phyloP scores from a whole-genome alignment of 495 filamentous ascomycete genomes.

The Barbatosphaeria neglecta region DNA sequence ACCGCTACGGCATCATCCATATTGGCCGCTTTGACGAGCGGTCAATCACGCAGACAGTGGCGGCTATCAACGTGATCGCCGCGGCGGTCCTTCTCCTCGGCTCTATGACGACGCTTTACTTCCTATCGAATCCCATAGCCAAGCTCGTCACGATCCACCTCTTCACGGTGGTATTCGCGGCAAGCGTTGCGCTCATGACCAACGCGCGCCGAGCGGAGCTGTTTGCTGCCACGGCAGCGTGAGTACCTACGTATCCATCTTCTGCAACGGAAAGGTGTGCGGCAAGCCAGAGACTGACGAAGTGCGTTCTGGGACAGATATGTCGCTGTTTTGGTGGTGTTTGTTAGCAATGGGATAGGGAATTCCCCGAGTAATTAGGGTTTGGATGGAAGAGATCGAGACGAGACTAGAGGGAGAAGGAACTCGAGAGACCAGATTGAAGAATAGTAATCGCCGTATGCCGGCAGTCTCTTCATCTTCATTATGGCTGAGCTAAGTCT shows the following conservation, averaged over 20 bases:
- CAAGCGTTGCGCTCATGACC: constrained; percentile 5
- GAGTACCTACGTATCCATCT: not conserved
- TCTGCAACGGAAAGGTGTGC: not conserved
- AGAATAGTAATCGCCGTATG: no score
- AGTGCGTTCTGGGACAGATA: not conserved
- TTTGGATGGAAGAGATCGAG: no score
- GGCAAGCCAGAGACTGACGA: no score
- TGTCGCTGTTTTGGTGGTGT: constrained; percentile 1
- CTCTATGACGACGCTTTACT: constrained; percentile 5
- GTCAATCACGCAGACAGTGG: not conserved
- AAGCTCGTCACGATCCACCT: constrained; percentile 4
- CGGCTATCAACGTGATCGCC: constrained; percentile 1
- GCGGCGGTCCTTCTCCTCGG: constrained; percentile 6
- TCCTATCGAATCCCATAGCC: not conserved
- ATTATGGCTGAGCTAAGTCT: no score
- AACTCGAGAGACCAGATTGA: no score
- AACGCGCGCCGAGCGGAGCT: constrained; percentile 7
- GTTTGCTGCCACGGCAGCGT: constrained; percentile 7
- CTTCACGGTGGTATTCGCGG: constrained; percentile 6
- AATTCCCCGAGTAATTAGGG: no score
- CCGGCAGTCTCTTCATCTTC: no score
- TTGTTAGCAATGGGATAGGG: constrained; percentile 1
- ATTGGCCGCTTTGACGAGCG: constrained; percentile 5
- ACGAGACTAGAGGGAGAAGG: no score
- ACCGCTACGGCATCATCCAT: not conserved